Evolutionary conservation across 805 yeast species (phyloP).

Genomic region (Candida nonsorbophila): DNA sequence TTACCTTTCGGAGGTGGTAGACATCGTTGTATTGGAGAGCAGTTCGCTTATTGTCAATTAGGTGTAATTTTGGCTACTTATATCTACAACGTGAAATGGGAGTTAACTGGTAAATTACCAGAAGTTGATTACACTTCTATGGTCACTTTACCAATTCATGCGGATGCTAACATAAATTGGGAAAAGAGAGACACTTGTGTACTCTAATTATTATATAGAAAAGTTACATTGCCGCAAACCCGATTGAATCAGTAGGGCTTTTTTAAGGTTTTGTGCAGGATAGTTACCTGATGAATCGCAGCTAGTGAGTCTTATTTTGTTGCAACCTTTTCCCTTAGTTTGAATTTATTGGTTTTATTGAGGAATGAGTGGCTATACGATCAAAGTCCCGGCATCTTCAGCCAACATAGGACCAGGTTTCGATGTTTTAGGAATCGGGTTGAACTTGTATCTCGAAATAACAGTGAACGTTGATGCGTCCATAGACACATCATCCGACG

Average conservation of each 20-base stretch:
- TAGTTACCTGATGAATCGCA: neutral
- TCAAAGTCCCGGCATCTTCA: conserved; percentile 90
- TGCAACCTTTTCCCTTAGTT: too few relatives aligned
- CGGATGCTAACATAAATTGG: conserved; percentile 63
- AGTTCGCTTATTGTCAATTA: conserved; percentile 90
- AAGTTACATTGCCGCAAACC: too few relatives aligned
- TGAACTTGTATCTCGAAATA: conserved; percentile 67
- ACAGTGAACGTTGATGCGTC: conserved; percentile 59
- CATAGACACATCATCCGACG: conserved; percentile 46
- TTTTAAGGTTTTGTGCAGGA: neutral
- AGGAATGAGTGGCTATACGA: conserved; percentile 8
- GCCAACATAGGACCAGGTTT: conserved; percentile 99
- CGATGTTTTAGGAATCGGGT: conserved; percentile 91
- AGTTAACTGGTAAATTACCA: conserved; percentile 49
- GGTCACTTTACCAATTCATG: conserved; percentile 86
- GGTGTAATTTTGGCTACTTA: conserved; percentile 76
- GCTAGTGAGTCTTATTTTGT: neutral
- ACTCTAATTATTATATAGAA: conserved; percentile 6
- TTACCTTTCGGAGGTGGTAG: conserved; percentile 99
- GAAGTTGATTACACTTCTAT: conserved; percentile 76
- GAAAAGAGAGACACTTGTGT: conserved; percentile 52
- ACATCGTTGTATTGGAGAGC: conserved; percentile 99
- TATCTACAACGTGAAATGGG: conserved; percentile 76
- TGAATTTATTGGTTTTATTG: neutral
- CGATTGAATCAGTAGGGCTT: neutral